Conservation (phyloP, 768 basidiomycete species). For the Boletus speciosus region DNA sequence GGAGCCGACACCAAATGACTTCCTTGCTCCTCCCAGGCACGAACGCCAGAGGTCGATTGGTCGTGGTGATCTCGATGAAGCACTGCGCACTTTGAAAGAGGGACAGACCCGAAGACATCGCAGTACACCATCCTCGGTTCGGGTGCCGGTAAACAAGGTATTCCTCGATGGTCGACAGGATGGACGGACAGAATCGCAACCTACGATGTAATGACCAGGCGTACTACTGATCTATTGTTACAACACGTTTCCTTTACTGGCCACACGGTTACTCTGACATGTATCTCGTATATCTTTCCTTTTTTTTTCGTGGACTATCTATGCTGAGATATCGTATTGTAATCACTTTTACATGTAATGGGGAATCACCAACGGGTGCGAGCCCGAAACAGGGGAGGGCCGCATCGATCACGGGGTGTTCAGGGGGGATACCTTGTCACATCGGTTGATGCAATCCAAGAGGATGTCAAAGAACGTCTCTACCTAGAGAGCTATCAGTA, state of each 20-base stretch:
- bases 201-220: not conserved
- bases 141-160: constrained; percentile 19
- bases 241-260: not conserved
- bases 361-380: not conserved
- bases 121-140: constrained; percentile 11
- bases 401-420: constrained; percentile 33
- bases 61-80: constrained; percentile 79
- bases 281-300: not conserved
- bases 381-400: not conserved
- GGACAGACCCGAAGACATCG: constrained; percentile 37
- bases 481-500: constrained; percentile 42
- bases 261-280: not conserved
- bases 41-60: constrained; percentile 54
- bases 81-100: constrained; percentile 74
- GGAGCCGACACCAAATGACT: constrained; percentile 24
- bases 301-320: not conserved
- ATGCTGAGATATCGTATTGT: not conserved
- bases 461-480: constrained; percentile 63
- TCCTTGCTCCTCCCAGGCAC: constrained; percentile 39
- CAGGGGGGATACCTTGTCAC: constrained; percentile 59
- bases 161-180: constrained; percentile 27
- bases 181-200: constrained; percentile 3
- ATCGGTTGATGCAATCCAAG: constrained; percentile 52
- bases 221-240: not conserved
- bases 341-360: not conserved